Percentiles rank a stretch among this genome's conserved stretches.
Conservation (phyloP, 805 yeast species). For the Schizosaccharomyces osmophilus region DNA sequence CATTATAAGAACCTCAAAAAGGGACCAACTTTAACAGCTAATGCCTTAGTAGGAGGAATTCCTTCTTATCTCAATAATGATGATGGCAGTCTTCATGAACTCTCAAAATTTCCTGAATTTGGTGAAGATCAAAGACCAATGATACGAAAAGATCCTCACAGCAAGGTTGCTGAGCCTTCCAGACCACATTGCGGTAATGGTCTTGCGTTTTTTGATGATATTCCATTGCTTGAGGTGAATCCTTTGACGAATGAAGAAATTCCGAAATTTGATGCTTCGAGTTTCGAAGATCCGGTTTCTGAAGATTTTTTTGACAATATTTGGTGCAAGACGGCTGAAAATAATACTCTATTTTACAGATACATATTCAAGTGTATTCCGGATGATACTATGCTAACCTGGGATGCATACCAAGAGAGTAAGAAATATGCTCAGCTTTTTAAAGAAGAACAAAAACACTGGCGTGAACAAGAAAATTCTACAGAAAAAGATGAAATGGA, state of each 20-base stretch:
- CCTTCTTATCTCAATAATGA: neutral
- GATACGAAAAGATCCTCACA: neutral
- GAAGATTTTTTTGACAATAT: slow-evolving; percentile 63
- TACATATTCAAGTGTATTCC: slow-evolving; percentile 86
- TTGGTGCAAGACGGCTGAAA: slow-evolving; percentile 61
- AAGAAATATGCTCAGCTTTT: slow-evolving; percentile 14
- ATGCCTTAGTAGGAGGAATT: neutral
- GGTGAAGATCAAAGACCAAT: neutral
- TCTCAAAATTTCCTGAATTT: neutral
- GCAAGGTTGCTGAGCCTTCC: neutral
- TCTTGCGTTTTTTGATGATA: neutral
- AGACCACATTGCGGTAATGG: slow-evolving; percentile 1
- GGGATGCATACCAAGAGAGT: slow-evolving; percentile 56
- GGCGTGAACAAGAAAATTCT: neutral
- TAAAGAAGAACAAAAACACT: slow-evolving; percentile 2
- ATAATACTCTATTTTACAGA: slow-evolving; percentile 62
- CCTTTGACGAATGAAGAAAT: slow-evolving; percentile 4
- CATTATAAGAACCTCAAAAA: neutral
- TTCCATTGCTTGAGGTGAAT: neutral
- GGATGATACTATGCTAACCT: slow-evolving; percentile 65
- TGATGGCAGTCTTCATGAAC: neutral
- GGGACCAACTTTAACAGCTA: neutral
- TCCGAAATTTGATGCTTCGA: slow-evolving; percentile 60
- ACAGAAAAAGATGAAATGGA: neutral
- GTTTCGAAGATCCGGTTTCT: slow-evolving; percentile 65